Evolutionary conservation across 2,329 filamentous ascomycete genomes (phyloP).

Genomic region (Grosmannia huntii): DNA sequence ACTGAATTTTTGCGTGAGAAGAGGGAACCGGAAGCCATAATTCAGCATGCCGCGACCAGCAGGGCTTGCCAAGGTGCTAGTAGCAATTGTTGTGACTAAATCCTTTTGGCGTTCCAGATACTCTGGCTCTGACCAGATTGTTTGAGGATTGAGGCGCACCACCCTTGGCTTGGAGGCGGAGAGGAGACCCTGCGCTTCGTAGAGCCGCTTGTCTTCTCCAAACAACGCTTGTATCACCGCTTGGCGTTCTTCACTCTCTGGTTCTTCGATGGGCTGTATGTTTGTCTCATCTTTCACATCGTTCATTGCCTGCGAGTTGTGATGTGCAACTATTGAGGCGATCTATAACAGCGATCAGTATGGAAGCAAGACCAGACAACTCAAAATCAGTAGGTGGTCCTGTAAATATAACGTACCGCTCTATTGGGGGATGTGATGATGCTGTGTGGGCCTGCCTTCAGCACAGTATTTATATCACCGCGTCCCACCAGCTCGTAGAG

Average conservation of each 20-base stretch:
- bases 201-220: slow-evolving; percentile 76
- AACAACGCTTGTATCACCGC: slow-evolving; percentile 78
- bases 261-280: slow-evolving; percentile 55
- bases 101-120: slow-evolving; percentile 88
- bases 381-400: neutral
- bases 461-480: slow-evolving; percentile 62
- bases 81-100: slow-evolving; percentile 72
- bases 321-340: neutral
- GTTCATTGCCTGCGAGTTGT: slow-evolving; percentile 34
- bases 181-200: slow-evolving; percentile 75
- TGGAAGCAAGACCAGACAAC: neutral
- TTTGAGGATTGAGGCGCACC: slow-evolving; percentile 62
- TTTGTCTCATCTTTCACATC: slow-evolving; percentile 48
- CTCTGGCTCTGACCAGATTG: slow-evolving; percentile 72
- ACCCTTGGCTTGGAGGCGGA: slow-evolving; percentile 71
- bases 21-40: slow-evolving; percentile 73
- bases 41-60: slow-evolving; percentile 78
- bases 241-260: slow-evolving; percentile 72
- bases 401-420: neutral
- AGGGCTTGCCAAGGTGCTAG: slow-evolving; percentile 78
- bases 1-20: slow-evolving; percentile 84
- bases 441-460: slow-evolving; percentile 33
- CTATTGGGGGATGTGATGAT: slow-evolving; percentile 8
- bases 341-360: neutral
- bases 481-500: slow-evolving; percentile 67